Percentiles rank a stretch among this genome's conserved stretches.
Evolutionary conservation across 2,329 filamentous ascomycete genomes (phyloP).

Genomic region (Microdochium nivale): DNA sequence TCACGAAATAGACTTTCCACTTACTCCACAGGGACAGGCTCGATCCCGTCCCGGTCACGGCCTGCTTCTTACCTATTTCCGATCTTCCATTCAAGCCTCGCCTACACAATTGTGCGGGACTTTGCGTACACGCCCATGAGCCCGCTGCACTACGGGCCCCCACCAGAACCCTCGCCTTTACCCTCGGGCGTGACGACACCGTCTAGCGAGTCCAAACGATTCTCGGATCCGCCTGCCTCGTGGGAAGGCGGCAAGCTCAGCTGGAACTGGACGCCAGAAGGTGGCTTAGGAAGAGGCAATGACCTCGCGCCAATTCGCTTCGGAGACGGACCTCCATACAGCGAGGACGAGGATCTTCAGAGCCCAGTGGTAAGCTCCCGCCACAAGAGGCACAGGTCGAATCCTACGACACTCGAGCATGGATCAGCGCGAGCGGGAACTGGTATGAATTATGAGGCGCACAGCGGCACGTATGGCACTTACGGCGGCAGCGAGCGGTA

Average conservation of each 20-base stretch:
- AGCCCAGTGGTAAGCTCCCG: conserved; percentile 81
- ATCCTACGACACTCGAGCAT: conserved; percentile 38
- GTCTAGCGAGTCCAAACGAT: conserved; percentile 65
- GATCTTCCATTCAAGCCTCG: conserved; percentile 73
- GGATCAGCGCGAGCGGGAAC: conserved; percentile 41
- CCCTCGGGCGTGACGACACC: conserved; percentile 78
- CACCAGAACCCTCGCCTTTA: conserved; percentile 61
- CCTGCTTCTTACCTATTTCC: conserved; percentile 77
- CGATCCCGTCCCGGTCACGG: conserved; percentile 61
- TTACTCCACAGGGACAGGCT: conserved; percentile 57
- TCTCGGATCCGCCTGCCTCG: conserved; percentile 72
- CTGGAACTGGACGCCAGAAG: conserved; percentile 48
- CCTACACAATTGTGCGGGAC: conserved; percentile 88
- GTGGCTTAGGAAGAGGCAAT: conserved; percentile 49
- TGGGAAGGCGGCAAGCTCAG: conserved; percentile 60
- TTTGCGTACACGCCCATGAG: conserved; percentile 83
- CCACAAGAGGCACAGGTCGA: conserved; percentile 79
- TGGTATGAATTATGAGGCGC: conserved; percentile 53
- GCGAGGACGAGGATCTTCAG: conserved; percentile 90
- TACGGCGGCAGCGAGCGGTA: conserved; percentile 63
- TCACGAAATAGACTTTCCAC: conserved; percentile 77
- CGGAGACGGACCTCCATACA: conserved; percentile 84
- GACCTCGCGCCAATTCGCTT: conserved; percentile 78
- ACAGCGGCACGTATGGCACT: conserved; percentile 46
- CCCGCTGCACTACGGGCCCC: conserved; percentile 90